Evolutionary conservation across 352 stramenopile species (phyloP), one percentile per base, ranked within the genome.

Genomic region (Globisporangium irregulare): DNA sequence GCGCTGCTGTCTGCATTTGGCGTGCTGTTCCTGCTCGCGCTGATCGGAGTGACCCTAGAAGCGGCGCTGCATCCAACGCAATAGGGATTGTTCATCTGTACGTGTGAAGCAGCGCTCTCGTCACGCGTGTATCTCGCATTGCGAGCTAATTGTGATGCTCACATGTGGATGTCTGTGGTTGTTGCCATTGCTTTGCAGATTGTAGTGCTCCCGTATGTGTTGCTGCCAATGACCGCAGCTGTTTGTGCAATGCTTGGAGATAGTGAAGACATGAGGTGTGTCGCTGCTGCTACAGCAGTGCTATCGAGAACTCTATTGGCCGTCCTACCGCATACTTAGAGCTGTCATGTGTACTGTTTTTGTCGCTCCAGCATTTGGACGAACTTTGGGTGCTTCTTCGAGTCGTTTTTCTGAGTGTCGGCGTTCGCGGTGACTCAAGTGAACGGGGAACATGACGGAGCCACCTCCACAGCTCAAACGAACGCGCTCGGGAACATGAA

Each of bases 361-460:
- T 34, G 12, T 24, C n/a, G 36, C 9, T 6, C 10, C 53, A 82
- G 75, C 59, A 63, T 77, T 6, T 91, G 77, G 76, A 85, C 69
- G 29, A 86, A 82, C 68, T 90, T 91, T 62, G 83, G 83, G 2
- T 91, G 81, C 63, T 90, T 91, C 66, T 89, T 91, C 59, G 83
- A 91, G 51, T 78, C 81, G 27, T 84, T 90, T 57, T 86, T 91
- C 59, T 91, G 83, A 81, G 73, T 89, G 10, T 80, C 75, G 48
- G 75, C 81, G n/a, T 68, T 90, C 50, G 83, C 83, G 1, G 82
- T 91, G 18, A 29, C 25, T 29, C 25, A 29, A 29, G 25, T 3
- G 25, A 29, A 29, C 25, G 2, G 25, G 25, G 25, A 29, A 29
- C 25, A 29, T 29, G 25, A 29, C 25, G 25, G 25, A 29, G 2